These are phyloP conservation scores for Mycosphaerella sp. DNA, from an alignment of 2,329 filamentous ascomycete genomes.

Conservation along the genomic window DNA sequence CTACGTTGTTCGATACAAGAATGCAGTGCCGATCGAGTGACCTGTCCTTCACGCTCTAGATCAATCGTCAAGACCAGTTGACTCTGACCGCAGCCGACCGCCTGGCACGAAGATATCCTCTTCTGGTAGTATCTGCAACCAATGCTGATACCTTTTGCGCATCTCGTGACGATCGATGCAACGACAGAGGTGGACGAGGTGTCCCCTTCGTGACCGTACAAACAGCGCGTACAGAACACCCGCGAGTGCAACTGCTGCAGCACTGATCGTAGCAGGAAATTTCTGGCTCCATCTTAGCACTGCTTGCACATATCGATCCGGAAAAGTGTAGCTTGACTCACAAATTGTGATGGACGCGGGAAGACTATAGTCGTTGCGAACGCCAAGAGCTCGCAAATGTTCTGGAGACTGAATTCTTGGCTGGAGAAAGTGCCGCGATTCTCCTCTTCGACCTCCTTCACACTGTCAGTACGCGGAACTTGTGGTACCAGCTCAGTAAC, in stretches of 20 bases:
- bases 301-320: constrained; percentile 46
- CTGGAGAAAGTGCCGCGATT: constrained; percentile 63
- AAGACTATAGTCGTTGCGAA: constrained; percentile 62
- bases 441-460: constrained; percentile 32
- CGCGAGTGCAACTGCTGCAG: constrained; percentile 47
- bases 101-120: not conserved
- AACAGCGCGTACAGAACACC: constrained; percentile 51
- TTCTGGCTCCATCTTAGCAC: constrained; percentile 26
- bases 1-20: no score
- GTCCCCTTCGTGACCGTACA: constrained; percentile 53
- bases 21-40: no score
- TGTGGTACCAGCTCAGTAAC: not conserved
- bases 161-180: constrained; percentile 24
- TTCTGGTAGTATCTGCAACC: constrained; percentile 9
- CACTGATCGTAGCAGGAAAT: constrained; percentile 53
- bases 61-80: no score
- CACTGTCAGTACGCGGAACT: not conserved
- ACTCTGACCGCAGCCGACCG: not conserved
- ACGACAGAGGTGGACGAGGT: constrained; percentile 49
- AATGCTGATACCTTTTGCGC: constrained; percentile 13
- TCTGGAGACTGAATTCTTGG: constrained; percentile 60
- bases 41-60: no score
- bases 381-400: constrained; percentile 60
- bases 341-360: constrained; percentile 57
- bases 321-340: constrained; percentile 44